Evolutionary conservation across 192 early-diverging fungal genomes (phyloP), one percentile per base, ranked within the genome.

Genomic region (Backusella tuberculispora): DNA sequence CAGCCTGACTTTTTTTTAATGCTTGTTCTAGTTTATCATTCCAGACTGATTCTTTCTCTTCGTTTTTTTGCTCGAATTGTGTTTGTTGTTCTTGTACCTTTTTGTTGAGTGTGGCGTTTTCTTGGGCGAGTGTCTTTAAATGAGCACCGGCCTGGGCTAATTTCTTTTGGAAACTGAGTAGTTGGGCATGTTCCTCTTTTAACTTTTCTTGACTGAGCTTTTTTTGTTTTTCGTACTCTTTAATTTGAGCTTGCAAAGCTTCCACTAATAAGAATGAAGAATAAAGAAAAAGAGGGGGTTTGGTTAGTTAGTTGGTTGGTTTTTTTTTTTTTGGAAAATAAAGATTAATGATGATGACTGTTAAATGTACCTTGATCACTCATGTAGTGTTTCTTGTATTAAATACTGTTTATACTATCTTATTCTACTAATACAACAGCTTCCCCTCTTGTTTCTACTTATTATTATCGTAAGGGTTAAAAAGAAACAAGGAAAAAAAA

Each of bases 131-230:
- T 0, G 74, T 71, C 41, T 83, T 83, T 12, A 83, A 42, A 71
- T 83, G 81, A 21, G 41, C 72, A 0, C 81, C 81, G 24, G 81
- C 81, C 42, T 69, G 64, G 8, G 75, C 50, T 7, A 83, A 69
- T 60, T 83, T 83, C 50, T 76, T 69, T 56, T 83, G 69, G 7
- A 73, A 69, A 2, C 37, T 43, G 0, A 73, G 6, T 19, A 72
- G 6, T 46, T 56, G 63, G 4, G 65, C 43, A 45, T 63, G 72
- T 64, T 73, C 72, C 45, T 73, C 63, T 42, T 75, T 44, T 45
- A 44, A 4, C 1, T 73, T 63, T 26, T 73, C 41, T 64, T 63
- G 47, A 24, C 29, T 48, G 26, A 17, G 26, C 34, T 40, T 47
- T 19, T 17, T 34, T 44, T 72, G 37, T 40, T 47, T 64, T 15